Percentiles rank a stretch among this genome's conserved stretches.
These are phyloP conservation scores for Puccinia horiana DNA, from an alignment of 1,284 basidiomycete species.

Conservation along the genomic window DNA sequence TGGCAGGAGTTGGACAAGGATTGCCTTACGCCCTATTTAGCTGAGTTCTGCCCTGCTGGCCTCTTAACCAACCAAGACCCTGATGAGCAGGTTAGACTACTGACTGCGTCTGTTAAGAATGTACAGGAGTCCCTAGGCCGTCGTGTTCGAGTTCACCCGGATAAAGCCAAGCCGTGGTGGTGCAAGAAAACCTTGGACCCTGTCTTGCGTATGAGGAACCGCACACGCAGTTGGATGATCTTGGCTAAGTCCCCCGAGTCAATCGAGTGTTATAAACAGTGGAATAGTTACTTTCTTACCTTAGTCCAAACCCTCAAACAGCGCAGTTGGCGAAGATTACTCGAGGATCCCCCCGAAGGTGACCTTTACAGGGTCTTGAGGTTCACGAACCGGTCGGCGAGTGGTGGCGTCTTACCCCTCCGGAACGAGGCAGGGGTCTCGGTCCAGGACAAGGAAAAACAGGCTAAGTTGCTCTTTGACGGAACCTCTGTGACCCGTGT, in stretches of 20 bases:
- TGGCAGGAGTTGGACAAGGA: not conserved
- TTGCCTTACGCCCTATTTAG: not conserved
- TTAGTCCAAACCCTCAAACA: not conserved
- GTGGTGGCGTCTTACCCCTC: too few relatives aligned
- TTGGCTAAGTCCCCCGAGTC: not conserved
- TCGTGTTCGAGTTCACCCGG: not conserved
- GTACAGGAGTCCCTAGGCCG: not conserved
- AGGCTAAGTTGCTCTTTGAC: too few relatives aligned
- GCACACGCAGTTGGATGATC: not conserved
- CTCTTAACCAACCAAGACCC: not conserved
- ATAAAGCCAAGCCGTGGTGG: constrained; percentile 5
- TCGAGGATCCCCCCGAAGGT: too few relatives aligned
- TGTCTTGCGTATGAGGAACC: not conserved
- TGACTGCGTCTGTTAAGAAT: not conserved
- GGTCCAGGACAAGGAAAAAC: not conserved
- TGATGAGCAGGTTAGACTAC: not conserved
- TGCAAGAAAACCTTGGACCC: not conserved
- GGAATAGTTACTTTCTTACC: not conserved
- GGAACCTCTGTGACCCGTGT: not conserved
- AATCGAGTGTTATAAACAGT: not conserved
- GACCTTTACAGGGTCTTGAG: too few relatives aligned
- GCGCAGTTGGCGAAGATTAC: too few relatives aligned
- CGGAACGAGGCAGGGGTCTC: too few relatives aligned
- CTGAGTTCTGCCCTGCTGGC: not conserved
- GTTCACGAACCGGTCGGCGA: too few relatives aligned